phyloP scores from a whole-genome alignment of 371 early-diverging fungal genomes.

The Rhizoclosmatium hyalinum region DNA sequence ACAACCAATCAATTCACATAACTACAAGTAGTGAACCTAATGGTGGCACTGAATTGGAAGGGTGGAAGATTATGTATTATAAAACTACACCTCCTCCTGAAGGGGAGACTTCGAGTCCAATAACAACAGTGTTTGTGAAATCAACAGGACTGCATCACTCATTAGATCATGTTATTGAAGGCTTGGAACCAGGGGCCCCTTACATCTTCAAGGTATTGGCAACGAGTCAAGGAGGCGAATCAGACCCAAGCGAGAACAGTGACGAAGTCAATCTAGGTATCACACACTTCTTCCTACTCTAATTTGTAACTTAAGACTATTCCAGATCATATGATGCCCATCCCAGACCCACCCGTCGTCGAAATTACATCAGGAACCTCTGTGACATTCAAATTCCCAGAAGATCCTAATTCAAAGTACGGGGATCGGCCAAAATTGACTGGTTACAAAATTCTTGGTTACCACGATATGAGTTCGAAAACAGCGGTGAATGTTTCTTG shows the following conservation, averaged over 20 bases:
- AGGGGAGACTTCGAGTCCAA: background rate
- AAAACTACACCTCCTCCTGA: background rate
- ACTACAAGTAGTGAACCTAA: slow-evolving; percentile 12
- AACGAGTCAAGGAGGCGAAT: slow-evolving; percentile 38
- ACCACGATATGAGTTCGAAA: slow-evolving; percentile 1
- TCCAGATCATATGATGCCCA: slow-evolving; percentile 40
- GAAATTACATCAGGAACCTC: slow-evolving; percentile 29
- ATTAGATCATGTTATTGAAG: slow-evolving; percentile 34
- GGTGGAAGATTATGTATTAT: slow-evolving; percentile 29
- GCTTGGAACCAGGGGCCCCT: slow-evolving; percentile 33
- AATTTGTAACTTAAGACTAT: background rate
- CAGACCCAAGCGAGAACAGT: slow-evolving; percentile 43
- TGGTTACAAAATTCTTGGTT: slow-evolving; percentile 16
- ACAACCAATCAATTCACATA: slow-evolving; percentile 32
- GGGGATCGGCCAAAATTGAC: slow-evolving; percentile 19
- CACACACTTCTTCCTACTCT: background rate
- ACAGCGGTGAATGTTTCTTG: background rate
- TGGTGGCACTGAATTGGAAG: slow-evolving; percentile 36
- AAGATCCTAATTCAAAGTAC: slow-evolving; percentile 19
- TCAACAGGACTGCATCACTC: slow-evolving; percentile 9
- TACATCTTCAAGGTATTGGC: slow-evolving; percentile 42
- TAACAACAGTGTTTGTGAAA: slow-evolving; percentile 21
- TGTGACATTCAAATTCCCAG: slow-evolving; percentile 19
- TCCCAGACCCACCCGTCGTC: slow-evolving; percentile 25
- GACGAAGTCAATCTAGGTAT: slow-evolving; percentile 44